Evolutionary conservation across 139 green algal genomes (phyloP), one percentile per base, ranked within the genome.

Genomic region (Zygnema circumcarinatum): DNA sequence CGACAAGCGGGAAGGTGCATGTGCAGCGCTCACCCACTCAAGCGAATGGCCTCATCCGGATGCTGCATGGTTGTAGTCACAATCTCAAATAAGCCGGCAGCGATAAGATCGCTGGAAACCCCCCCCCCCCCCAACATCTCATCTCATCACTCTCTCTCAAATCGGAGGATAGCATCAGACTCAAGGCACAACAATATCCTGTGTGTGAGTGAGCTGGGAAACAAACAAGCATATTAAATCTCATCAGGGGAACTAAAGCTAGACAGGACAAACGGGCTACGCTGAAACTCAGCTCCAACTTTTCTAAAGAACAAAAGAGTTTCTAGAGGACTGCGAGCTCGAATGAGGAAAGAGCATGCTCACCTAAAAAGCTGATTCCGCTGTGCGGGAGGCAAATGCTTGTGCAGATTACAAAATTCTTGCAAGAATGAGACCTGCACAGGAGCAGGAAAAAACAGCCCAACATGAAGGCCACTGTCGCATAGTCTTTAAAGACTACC

Each of bases 81-180:
- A 75, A 97, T 94, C 81, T 98, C 92, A 86, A 97, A 98, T 38
- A 99, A 92, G 0, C 96, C 97, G 69, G 97, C 84, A 69, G 92
- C 91, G 39, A 93, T 88, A 39, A 99, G 92, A 1, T 76, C 35
- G 31, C 73, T 83, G 84, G n/a, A 31, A 16, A 39, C 69, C 69
- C 69, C 69, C 7, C 69, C 54, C 54, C 54, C 54, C 54, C 54
- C 54, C 54, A 25, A 25, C 54, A 25, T 29, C 54, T 29, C 54
- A 72, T 29, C 54, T n/a, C n/a, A n/a, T n/a, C n/a, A n/a, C n/a
- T n/a, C n/a, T n/a, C n/a, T n/a, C n/a, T n/a, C n/a, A n/a, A n/a
- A n/a, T n/a, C n/a, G n/a, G n/a, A n/a, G n/a, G n/a, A n/a, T n/a
- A n/a, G n/a, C n/a, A n/a, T n/a, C n/a, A n/a, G n/a, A n/a, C n/a